Evolutionary conservation across 2,329 filamentous ascomycete species (phyloP).

Genomic region (Stagonosporopsis tanaceti): DNA sequence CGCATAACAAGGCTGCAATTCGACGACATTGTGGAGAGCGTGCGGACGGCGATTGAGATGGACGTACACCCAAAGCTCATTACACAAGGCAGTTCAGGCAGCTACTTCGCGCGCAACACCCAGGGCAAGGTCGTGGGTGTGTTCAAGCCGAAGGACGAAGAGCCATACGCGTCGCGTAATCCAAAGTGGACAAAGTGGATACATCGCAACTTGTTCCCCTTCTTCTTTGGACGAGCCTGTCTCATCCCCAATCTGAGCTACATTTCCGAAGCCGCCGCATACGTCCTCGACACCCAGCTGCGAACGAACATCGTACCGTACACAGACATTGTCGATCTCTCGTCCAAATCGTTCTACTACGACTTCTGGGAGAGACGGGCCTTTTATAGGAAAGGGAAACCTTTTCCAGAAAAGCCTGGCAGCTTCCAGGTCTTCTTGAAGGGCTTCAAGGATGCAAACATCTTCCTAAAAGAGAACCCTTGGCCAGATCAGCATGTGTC

Average conservation of each 20-base stretch:
- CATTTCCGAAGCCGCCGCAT: slow-evolving; percentile 95
- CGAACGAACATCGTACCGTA: slow-evolving; percentile 94
- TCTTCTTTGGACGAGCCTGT: slow-evolving; percentile 93
- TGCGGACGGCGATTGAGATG: slow-evolving; percentile 87
- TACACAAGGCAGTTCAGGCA: slow-evolving; percentile 94
- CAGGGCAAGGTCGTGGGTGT: slow-evolving; percentile 96
- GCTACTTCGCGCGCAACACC: slow-evolving; percentile 92
- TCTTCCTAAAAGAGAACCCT: slow-evolving; percentile 92
- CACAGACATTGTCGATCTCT: slow-evolving; percentile 91
- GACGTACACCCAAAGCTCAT: slow-evolving; percentile 96
- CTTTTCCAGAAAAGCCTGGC: slow-evolving; percentile 86
- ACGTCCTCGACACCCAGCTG: slow-evolving; percentile 89
- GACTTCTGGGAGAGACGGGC: slow-evolving; percentile 95
- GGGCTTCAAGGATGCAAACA: slow-evolving; percentile 95
- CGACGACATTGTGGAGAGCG: slow-evolving; percentile 86
- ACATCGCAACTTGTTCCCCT: slow-evolving; percentile 95
- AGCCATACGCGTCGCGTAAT: slow-evolving; percentile 95
- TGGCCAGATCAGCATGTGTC: slow-evolving; percentile 88
- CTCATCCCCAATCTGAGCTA: slow-evolving; percentile 98
- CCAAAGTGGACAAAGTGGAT: slow-evolving; percentile 99
- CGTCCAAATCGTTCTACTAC: slow-evolving; percentile 97
- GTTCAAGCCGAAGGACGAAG: slow-evolving; percentile 99
- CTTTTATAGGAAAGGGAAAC: slow-evolving; percentile 85
- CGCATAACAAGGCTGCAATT: slow-evolving; percentile 82
- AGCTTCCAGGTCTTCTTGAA: slow-evolving; percentile 98